Evolutionary conservation across 768 basidiomycete species (phyloP).

Genomic region (Hydnum rufescens): DNA sequence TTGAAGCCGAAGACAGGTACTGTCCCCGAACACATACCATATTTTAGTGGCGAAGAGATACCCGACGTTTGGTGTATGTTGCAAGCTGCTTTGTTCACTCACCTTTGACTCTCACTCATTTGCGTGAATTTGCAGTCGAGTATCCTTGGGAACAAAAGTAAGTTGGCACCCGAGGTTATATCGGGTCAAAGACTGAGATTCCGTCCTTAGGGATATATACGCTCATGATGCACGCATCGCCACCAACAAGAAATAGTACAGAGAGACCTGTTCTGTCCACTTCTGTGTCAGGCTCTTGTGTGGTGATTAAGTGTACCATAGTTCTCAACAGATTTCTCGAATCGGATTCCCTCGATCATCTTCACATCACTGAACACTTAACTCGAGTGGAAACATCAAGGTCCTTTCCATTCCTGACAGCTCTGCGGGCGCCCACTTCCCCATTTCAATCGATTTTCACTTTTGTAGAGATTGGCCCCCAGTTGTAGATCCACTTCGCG

Average conservation of each 20-base stretch:
- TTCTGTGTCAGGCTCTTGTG: too few relatives aligned
- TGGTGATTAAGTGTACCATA: too few relatives aligned
- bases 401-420: too few relatives aligned
- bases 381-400: too few relatives aligned
- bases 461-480: too few relatives aligned
- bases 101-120: conserved; percentile 4
- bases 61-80: conserved; percentile 40
- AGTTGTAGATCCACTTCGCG: too few relatives aligned
- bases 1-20: conserved; percentile 65
- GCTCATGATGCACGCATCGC: conserved; percentile 48
- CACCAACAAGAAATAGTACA: neutral
- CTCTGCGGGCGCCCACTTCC: too few relatives aligned
- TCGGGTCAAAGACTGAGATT: neutral
- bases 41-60: conserved; percentile 66
- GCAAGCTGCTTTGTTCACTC: neutral
- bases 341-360: too few relatives aligned
- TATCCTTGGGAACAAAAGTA: conserved; percentile 71
- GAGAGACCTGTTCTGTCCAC: neutral
- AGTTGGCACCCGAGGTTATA: conserved; percentile 14
- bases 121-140: conserved; percentile 36
- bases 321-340: too few relatives aligned
- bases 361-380: too few relatives aligned
- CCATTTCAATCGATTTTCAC: too few relatives aligned
- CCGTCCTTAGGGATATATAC: conserved; percentile 40
- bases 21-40: conserved; percentile 51